phyloP scores from a whole-genome alignment of 148 eudicot genomes.

The Cornus controversa region DNA sequence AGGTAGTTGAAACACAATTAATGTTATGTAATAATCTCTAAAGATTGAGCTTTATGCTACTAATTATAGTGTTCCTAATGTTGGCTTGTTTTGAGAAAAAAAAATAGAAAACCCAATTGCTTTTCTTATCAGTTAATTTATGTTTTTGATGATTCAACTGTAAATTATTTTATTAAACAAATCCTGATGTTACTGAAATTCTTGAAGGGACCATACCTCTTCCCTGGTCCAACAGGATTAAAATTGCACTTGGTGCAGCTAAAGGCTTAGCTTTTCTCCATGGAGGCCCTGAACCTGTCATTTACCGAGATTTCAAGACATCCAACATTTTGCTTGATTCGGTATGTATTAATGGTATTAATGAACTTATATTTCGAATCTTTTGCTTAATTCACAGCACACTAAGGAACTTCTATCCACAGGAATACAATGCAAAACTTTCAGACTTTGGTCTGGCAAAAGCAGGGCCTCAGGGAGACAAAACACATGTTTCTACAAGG shows the following conservation, averaged over 20 bases:
- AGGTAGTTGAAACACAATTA: background rate
- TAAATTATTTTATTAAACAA: constrained; percentile 6
- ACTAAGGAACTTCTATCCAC: constrained; percentile 7
- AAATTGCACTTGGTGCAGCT: constrained; percentile 93
- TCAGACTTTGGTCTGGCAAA: constrained; percentile 97
- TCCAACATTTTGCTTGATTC: constrained; percentile 90
- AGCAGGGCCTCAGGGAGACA: constrained; percentile 97
- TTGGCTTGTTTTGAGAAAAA: background rate
- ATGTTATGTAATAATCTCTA: background rate
- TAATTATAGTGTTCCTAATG: background rate
- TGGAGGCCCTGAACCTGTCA: constrained; percentile 74
- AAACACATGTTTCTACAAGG: constrained; percentile 93
- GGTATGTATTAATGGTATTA: constrained; percentile 36
- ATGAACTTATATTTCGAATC: background rate
- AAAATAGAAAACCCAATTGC: background rate
- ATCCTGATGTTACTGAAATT: constrained; percentile 10
- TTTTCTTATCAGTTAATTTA: background rate
- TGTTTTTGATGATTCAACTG: constrained; percentile 4
- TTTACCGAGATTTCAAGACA: constrained; percentile 92
- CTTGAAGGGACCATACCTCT: constrained; percentile 88
- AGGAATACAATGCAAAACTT: constrained; percentile 96
- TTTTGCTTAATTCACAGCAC: background rate
- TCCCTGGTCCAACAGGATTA: constrained; percentile 86
- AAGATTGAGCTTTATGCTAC: background rate
- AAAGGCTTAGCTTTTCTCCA: constrained; percentile 94